Percentiles rank a stretch among this genome's conserved stretches.
Conservation (phyloP, 2,329 filamentous ascomycete species). For the Dothistroma pini region DNA sequence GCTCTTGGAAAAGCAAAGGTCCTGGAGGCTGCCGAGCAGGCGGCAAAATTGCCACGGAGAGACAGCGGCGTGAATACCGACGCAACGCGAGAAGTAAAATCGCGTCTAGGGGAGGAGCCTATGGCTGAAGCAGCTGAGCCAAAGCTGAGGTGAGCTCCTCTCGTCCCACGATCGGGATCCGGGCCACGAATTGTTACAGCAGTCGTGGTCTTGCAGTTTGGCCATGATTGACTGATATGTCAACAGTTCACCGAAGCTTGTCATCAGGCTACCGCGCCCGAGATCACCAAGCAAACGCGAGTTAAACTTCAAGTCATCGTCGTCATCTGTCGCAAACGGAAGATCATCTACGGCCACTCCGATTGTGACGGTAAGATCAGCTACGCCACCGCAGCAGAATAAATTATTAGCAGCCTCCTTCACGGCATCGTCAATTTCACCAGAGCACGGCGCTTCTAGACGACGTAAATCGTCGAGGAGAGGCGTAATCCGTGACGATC, state of each 20-base stretch:
- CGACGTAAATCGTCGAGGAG: conserved; percentile 1
- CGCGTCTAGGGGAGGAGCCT: not conserved
- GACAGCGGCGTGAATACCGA: conserved; percentile 17
- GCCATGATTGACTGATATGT: conserved; percentile 2
- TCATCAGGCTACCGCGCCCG: conserved; percentile 1
- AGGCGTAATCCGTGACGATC: conserved; percentile 11
- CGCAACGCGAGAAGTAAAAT: conserved; percentile 1
- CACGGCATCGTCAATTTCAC: not conserved
- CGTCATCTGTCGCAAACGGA: not conserved
- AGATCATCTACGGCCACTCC: not conserved
- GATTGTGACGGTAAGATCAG: not conserved
- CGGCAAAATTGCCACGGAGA: conserved; percentile 17
- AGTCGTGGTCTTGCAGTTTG: not conserved
- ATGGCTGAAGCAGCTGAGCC: not conserved
- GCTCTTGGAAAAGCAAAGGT: conserved; percentile 16
- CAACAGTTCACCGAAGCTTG: conserved; percentile 11
- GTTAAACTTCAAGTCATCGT: not conserved
- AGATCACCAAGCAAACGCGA: conserved; percentile 5
- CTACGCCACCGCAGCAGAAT: conserved; percentile 3
- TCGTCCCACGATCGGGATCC: conserved; percentile 3
- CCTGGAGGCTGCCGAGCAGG: conserved; percentile 15
- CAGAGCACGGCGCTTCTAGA: not conserved
- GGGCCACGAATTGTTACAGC: conserved; percentile 1
- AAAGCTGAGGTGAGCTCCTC: conserved; percentile 4
- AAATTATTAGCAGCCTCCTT: not conserved